phyloP scores from a whole-genome alignment of 1,284 basidiomycete species.

The Boletellus deceptivus region DNA sequence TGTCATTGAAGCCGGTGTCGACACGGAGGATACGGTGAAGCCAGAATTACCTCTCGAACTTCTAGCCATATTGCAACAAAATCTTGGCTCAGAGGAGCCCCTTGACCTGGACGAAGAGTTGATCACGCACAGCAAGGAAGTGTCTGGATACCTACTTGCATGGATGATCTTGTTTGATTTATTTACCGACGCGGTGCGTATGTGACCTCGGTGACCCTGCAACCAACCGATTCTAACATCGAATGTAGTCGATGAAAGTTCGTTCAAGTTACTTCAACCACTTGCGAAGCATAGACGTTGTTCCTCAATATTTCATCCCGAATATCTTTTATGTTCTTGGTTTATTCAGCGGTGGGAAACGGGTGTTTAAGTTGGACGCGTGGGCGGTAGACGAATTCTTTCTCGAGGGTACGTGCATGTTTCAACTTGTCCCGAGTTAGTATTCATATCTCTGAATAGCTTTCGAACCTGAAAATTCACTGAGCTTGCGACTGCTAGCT shows the following conservation, averaged over 20 bases:
- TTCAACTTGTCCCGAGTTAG: neutral
- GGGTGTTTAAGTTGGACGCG: constrained; percentile 71
- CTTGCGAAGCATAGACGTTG: constrained; percentile 67
- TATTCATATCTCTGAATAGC: constrained; percentile 39
- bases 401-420: constrained; percentile 62
- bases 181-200: constrained; percentile 80
- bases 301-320: constrained; percentile 71
- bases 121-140: constrained; percentile 21
- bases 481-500: constrained; percentile 70
- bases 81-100: constrained; percentile 40
- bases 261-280: constrained; percentile 84
- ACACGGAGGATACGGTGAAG: constrained; percentile 50
- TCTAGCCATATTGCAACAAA: constrained; percentile 58
- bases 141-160: constrained; percentile 71
- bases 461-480: constrained; percentile 55
- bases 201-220: neutral
- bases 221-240: constrained; percentile 5
- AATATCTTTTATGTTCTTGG: constrained; percentile 70
- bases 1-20: constrained; percentile 83
- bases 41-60: constrained; percentile 66
- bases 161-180: constrained; percentile 92
- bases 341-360: constrained; percentile 57
- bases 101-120: constrained; percentile 35
- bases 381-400: constrained; percentile 89
- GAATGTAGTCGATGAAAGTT: constrained; percentile 73